A percentile compares a stretch with the other conserved stretches of the same genome.
These are phyloP conservation scores for Fusarium buharicum DNA, from an alignment of 2,329 filamentous ascomycete genomes.

Conservation along the genomic window DNA sequence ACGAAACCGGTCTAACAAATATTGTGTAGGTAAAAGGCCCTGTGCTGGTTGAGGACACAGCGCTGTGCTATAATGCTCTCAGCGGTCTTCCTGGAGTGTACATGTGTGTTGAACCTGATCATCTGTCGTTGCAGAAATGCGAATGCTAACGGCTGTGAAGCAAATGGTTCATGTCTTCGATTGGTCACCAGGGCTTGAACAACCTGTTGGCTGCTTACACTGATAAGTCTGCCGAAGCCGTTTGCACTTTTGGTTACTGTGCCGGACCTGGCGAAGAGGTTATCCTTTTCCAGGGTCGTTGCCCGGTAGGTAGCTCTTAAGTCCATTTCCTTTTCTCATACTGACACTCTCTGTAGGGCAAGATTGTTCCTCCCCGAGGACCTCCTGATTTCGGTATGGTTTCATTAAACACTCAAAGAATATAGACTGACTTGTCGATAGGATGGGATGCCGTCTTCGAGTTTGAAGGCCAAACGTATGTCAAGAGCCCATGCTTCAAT, in stretches of 20 bases:
- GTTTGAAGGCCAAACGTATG: constrained; percentile 84
- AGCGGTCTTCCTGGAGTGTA: constrained; percentile 94
- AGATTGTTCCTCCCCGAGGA: constrained; percentile 86
- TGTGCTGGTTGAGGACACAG: constrained; percentile 95
- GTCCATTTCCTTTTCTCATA: not conserved
- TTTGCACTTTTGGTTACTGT: constrained; percentile 95
- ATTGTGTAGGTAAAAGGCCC: constrained; percentile 76
- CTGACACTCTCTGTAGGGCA: constrained; percentile 60
- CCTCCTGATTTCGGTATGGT: constrained; percentile 79
- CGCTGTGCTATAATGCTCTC: constrained; percentile 90
- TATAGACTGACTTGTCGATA: constrained; percentile 51
- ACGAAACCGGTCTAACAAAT: constrained; percentile 9
- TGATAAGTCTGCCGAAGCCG: constrained; percentile 90
- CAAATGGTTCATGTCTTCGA: constrained; percentile 89
- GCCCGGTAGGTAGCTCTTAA: constrained; percentile 66
- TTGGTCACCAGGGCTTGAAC: constrained; percentile 88
- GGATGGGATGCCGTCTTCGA: constrained; percentile 98
- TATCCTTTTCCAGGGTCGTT: constrained; percentile 90
- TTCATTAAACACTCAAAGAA: not conserved
- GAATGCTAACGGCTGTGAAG: constrained; percentile 57
- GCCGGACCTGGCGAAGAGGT: constrained; percentile 85
- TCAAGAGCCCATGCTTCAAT: constrained; percentile 8
- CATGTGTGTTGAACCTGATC: constrained; percentile 70
- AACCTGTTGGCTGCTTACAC: constrained; percentile 88
- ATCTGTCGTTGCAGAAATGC: not conserved